phyloP scores from a whole-genome alignment of 1,284 basidiomycete genomes.

The Puccinia novopanici region DNA sequence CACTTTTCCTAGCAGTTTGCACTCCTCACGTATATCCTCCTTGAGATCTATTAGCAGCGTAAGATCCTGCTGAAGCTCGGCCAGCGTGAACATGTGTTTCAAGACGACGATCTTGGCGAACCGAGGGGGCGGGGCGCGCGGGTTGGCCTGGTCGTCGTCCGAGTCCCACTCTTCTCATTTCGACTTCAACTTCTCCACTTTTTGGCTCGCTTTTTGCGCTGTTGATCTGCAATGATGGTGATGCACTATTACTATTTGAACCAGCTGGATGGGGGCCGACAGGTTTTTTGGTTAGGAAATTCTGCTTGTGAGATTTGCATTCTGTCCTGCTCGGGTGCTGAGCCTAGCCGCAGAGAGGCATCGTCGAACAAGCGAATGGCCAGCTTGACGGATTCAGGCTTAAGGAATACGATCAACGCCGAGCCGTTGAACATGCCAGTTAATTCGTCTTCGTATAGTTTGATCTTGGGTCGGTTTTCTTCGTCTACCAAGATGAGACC shows the following conservation, averaged over 20 bases:
- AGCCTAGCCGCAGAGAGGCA: conserved; percentile 82
- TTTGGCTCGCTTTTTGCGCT: conserved; percentile 62
- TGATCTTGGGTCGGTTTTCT: conserved; percentile 80
- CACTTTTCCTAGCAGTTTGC: conserved; percentile 84
- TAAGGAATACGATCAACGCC: conserved; percentile 94
- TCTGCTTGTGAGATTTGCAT: conserved; percentile 85
- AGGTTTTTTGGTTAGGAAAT: conserved; percentile 64
- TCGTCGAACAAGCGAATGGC: conserved; percentile 88
- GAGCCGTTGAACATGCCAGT: conserved; percentile 92
- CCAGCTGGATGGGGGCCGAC: neutral
- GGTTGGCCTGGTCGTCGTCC: conserved; percentile 60
- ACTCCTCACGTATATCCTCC: conserved; percentile 93
- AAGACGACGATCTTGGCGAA: conserved; percentile 81
- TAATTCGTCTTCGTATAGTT: conserved; percentile 81
- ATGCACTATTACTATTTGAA: neutral
- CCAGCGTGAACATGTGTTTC: conserved; percentile 88
- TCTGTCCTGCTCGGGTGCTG: conserved; percentile 65
- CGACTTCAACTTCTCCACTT: conserved; percentile 70
- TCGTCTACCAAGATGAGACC: conserved; percentile 92
- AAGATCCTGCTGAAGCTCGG: conserved; percentile 84
- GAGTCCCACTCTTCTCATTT: conserved; percentile 90
- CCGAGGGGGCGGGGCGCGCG: conserved; percentile 56
- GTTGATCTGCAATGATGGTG: conserved; percentile 65
- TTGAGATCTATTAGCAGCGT: conserved; percentile 87
- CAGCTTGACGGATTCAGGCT: conserved; percentile 86